Base-by-base conservation (phyloP, 2,329 filamentous ascomycete species). In the Claviceps sorghi region DNA sequence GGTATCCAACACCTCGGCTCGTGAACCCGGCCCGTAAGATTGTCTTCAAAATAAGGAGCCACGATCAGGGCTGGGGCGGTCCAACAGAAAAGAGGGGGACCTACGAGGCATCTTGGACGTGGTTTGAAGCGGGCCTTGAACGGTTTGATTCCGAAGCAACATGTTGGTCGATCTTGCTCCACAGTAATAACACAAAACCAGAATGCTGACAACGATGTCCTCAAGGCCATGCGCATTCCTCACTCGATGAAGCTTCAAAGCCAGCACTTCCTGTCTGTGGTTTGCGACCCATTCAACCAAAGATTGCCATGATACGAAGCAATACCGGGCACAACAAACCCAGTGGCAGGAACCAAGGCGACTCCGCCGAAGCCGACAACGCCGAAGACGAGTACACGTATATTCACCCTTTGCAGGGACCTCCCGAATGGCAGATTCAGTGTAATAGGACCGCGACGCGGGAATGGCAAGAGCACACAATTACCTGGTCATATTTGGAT, bases 91-190 rank as follows among this genome's bases (percentile, higher is more conserved):
- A 64, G 42, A 60, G 59, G 2, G 69, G 69, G 2, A 70, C 70
- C 1, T 82, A 73, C 52, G 56, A 61, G 0, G 67, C 64, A 2
- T 78, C 80, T 0, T 80, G 67, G 65, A 80, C 80, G 0, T 84
- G 80, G 80, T 82, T 83, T 54, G 80, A 83, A 52, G 78, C 72
- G 17, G 80, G 80, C 0, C 61, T 81, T 17, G 80, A 84, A 62
- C 70, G 71, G 3, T 75, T 79, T 48, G 74, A 76, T 45, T 67
- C 67, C 21, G 58, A 58, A 17, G 58, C 58, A 13, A 54, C 50
- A 6, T 66, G 66, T 67, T 56, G 58, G 66, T 56, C 2, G 7
- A 26, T 15, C 34, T 3, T 17, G n/a, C 9, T 11, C 29, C 30
- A 44, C 4, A 17, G 22, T 13, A 26, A 4, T 6, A 13, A 0